These are phyloP conservation scores for Chrysophaeum taylorii DNA, from an alignment of 352 stramenopile genomes.

Conservation along the genomic window DNA sequence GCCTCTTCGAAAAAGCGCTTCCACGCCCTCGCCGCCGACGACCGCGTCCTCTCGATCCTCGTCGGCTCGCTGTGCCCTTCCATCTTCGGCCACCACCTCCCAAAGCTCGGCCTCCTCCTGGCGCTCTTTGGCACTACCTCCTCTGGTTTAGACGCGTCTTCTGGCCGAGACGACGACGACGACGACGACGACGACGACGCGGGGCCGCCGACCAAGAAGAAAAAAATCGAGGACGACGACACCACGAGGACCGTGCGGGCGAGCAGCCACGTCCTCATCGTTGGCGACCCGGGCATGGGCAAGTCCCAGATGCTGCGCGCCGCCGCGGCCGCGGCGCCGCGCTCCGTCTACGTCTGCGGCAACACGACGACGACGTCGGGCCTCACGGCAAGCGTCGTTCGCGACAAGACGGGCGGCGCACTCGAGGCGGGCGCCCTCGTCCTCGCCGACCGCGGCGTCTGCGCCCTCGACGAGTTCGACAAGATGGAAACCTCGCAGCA, in stretches of 20 bases:
- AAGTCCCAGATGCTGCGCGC: conserved; percentile 88
- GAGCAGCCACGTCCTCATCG: conserved; percentile 88
- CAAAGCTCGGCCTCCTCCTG: conserved; percentile 91
- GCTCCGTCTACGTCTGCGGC: conserved; percentile 89
- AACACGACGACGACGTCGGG: conserved; percentile 89
- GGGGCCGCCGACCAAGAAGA: not conserved
- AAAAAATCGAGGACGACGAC: conserved; percentile 17
- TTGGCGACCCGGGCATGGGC: conserved; percentile 83
- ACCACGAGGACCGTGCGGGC: conserved; percentile 50
- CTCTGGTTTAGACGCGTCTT: conserved; percentile 29
- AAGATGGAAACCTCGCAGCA: conserved; percentile 85
- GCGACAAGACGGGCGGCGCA: conserved; percentile 69
- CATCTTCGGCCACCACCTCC: conserved; percentile 93
- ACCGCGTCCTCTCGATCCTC: conserved; percentile 75
- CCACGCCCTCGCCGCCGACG: conserved; percentile 69
- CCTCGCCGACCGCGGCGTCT: conserved; percentile 85
- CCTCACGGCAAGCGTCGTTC: conserved; percentile 64
- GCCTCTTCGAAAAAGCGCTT: too few species aligned
- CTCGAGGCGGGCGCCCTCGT: conserved; percentile 80
- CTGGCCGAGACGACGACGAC: conserved; percentile 30
- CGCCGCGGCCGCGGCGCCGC: conserved; percentile 70
- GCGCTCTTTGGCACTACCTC: conserved; percentile 81
- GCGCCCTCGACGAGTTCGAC: conserved; percentile 96
- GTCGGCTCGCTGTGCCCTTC: conserved; percentile 83
- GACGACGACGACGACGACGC: conserved; percentile 47